Base-by-base conservation (phyloP, 2,329 filamentous ascomycete genomes). In the Dactylellina sp. region DNA sequence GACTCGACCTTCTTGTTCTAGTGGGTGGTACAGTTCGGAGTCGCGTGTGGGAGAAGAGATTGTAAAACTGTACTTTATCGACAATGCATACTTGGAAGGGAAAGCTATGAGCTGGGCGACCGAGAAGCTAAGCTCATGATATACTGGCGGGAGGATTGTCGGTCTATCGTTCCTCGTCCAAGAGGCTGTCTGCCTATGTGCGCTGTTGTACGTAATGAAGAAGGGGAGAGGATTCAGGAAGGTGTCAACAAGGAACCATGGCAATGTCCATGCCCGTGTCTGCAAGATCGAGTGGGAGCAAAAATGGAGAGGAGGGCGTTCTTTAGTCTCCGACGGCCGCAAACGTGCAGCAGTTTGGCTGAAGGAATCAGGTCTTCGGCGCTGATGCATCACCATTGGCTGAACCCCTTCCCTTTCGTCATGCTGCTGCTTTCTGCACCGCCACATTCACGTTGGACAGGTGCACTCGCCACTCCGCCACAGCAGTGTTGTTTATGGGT, bases 151-250 rank as follows among this genome's bases (percentile, higher is more conserved):
- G 12, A 42, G 35, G n/a, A 18, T 6, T 22, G 28, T 2, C 22
- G 6, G 9, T 11, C 25, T 24, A 57, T 52, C 40, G 63, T 53
- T 57, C 16, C 53, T 57, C 53, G 37, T 37, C 44, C 49, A 14
- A 37, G 44, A 20, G n/a, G 52, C 40, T 42, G 20, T 28, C 16
- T n/a, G n/a, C n/a, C n/a, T n/a, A n/a, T n/a, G 37, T 46, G 63
- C 53, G 46, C 53, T 53, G 63, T 68, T 35, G 63, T 66, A 66
- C 63, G 63, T 66, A 68, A 68, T 37, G 24, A 22, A 12, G 53
- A 39, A 32, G 25, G 2, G 32, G 39, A 28, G 22, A 64, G 37
- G 53, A n/a, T 56, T 64, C 14, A 55, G 64, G 64, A 61, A 70
- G 56, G 64, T 61, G 40, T 32, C 35, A 68, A 53, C 63, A 60